Evolutionary conservation across 78 protist genomes (phyloP), one percentile per base, ranked within the genome.

Genomic region (Guillardia theta): DNA sequence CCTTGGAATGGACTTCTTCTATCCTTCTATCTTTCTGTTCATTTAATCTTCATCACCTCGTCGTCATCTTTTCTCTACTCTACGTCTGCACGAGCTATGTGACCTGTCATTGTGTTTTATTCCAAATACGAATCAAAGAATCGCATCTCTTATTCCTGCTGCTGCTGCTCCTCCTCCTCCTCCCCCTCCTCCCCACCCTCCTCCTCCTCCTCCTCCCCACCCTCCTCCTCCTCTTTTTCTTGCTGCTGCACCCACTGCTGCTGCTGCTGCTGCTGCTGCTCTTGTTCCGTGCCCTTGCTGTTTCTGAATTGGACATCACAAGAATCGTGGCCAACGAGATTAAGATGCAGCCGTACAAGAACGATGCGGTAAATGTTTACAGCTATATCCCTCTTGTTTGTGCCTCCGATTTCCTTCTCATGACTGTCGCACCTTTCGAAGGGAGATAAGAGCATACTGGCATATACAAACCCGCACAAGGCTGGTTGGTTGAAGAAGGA

Each of bases 311-410:
- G 39, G 27, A 3, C 27, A 10, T 15, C 15, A 50, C 58, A 24
- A 58, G 70, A 4, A 97, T 98, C 92, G 53, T 27, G 24, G 33
- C 9, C 4, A 27, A 58, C n/a, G 96, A 78, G 87, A 95, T 97
- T 94, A 87, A 47, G 45, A 92, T 96, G 47, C 54, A 96, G 92
- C 83, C 83, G 45, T 70, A 70, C 83, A 12, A 24, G 36, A 70
- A 70, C 83, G 83, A 70, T 6, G 83, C 83, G 58, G 58, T 15
- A 50, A 10, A 10, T 50, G 58, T 15, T 15, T 10, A 50, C 58
- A 50, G 58, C 70, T 58, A 1, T 9, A 6, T 1, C 27, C 70
- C 27, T 58, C 2, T 6, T 24, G 1, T 24, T 58, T 0, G 6
- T 0, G 4, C 27, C 70, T 0, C 6, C 27, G 1, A 9, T 58